phyloP scores from a whole-genome alignment of 345 rosid genomes.

The Populus pruinosa region DNA sequence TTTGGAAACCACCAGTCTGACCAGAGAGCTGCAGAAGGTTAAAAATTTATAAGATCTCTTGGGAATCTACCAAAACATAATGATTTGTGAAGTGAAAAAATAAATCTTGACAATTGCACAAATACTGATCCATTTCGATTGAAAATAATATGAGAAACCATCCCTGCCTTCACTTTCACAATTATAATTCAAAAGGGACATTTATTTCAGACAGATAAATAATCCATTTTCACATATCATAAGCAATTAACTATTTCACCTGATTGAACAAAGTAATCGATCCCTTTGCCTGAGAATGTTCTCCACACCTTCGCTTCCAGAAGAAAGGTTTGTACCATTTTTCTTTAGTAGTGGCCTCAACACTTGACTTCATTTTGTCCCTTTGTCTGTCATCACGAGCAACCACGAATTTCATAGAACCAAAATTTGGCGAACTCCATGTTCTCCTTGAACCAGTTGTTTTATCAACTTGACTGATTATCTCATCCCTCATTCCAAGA shows the following conservation, averaged over 20 bases:
- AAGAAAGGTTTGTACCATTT: conserved; percentile 55
- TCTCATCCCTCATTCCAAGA: conserved; percentile 34
- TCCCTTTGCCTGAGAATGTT: conserved; percentile 34
- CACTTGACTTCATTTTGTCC: conserved; percentile 20
- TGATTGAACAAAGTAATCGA: conserved; percentile 38
- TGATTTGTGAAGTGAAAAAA: not conserved
- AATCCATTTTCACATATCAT: not conserved
- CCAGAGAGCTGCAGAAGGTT: conserved; percentile 41
- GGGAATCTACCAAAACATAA: not conserved
- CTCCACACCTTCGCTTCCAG: conserved; percentile 53
- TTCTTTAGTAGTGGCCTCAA: conserved; percentile 66
- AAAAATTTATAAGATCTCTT: conserved; percentile 7
- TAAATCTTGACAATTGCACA: not conserved
- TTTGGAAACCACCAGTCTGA: conserved; percentile 39
- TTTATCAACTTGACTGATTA: conserved; percentile 33
- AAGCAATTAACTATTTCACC: conserved; percentile 26
- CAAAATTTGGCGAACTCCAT: conserved; percentile 64
- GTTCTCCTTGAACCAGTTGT: conserved; percentile 46
- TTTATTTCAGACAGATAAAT: not conserved
- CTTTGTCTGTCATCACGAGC: conserved; percentile 36
- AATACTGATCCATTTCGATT: not conserved
- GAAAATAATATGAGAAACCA: not conserved
- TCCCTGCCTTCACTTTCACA: not conserved
- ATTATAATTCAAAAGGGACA: not conserved
- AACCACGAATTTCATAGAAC: conserved; percentile 55